These are phyloP conservation scores for Pseudogymnoascus sp. DNA, from an alignment of 2,329 filamentous ascomycete genomes.

Conservation along the genomic window DNA sequence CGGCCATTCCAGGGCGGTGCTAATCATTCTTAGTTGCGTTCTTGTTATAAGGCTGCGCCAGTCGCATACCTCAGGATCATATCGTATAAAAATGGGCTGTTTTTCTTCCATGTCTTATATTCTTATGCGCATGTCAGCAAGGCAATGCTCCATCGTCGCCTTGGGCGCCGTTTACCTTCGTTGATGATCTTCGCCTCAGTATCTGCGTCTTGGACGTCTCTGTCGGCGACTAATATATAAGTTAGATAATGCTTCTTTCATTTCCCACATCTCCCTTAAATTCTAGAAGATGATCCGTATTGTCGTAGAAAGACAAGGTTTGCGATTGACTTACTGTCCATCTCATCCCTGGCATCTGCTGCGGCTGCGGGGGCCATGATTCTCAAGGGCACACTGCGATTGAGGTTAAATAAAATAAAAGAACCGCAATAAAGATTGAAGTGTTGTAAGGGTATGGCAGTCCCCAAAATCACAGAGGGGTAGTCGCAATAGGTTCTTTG, in stretches of 20 bases:
- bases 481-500: neutral
- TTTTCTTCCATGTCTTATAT: conserved; percentile 99
- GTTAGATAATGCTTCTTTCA: conserved; percentile 13
- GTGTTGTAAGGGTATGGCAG: neutral
- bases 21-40: conserved; percentile 28
- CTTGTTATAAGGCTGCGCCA: neutral
- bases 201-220: conserved; percentile 61
- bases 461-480: neutral
- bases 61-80: conserved; percentile 70
- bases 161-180: conserved; percentile 41
- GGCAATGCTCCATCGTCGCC: neutral
- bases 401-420: neutral
- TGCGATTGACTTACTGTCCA: conserved; percentile 37
- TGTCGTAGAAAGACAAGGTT: conserved; percentile 9
- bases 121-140: conserved; percentile 45
- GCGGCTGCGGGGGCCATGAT: conserved; percentile 40
- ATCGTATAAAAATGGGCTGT: conserved; percentile 95
- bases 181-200: conserved; percentile 85
- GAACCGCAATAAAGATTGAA: neutral
- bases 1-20: conserved; percentile 93
- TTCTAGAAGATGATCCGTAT: neutral
- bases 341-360: conserved; percentile 39
- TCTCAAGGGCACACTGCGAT: neutral
- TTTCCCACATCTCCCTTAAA: conserved; percentile 11
- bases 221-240: conserved; percentile 41